These are phyloP conservation scores for Trichophyton simii DNA, from an alignment of 2,329 filamentous ascomycete genomes.

Conservation along the genomic window DNA sequence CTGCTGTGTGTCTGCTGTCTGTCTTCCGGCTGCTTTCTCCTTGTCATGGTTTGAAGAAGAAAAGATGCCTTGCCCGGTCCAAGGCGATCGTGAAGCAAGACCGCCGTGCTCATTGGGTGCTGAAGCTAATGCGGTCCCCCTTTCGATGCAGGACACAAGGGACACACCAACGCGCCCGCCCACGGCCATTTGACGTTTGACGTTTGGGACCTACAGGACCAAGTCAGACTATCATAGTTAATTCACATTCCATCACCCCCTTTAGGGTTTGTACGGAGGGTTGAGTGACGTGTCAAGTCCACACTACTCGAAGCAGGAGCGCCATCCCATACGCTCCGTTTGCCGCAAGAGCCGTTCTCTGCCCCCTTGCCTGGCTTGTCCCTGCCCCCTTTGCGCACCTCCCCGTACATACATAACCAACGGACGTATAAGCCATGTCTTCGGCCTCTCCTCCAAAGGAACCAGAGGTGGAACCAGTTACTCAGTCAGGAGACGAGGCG, in stretches of 20 bases:
- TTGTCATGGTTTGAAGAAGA: not conserved
- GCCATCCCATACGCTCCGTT: conserved; percentile 20
- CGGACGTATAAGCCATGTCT: conserved; percentile 69
- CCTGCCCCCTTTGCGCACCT: conserved; percentile 11
- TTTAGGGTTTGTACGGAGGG: conserved; percentile 2
- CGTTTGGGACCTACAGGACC: conserved; percentile 1
- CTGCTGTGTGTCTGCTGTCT: no score
- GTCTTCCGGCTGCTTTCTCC: no score
- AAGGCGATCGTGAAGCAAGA: conserved; percentile 12
- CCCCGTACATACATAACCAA: conserved; percentile 19
- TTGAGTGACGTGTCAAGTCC: conserved; percentile 30
- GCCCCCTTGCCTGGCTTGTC: conserved; percentile 18
- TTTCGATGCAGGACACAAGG: not conserved
- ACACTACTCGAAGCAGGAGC: conserved; percentile 9
- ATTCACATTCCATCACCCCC: no score
- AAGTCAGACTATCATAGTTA: not conserved
- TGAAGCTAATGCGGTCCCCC: conserved; percentile 1
- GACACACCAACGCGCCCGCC: not conserved
- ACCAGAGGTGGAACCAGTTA: conserved; percentile 75
- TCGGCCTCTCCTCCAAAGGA: conserved; percentile 90
- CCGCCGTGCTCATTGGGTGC: not conserved
- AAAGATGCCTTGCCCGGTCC: not conserved
- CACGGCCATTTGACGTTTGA: not conserved
- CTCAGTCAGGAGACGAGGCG: conserved; percentile 83
- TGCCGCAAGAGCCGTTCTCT: conserved; percentile 18